Evolutionary conservation across 805 yeast species (phyloP).

Genomic region (Pichia occidentalis): DNA sequence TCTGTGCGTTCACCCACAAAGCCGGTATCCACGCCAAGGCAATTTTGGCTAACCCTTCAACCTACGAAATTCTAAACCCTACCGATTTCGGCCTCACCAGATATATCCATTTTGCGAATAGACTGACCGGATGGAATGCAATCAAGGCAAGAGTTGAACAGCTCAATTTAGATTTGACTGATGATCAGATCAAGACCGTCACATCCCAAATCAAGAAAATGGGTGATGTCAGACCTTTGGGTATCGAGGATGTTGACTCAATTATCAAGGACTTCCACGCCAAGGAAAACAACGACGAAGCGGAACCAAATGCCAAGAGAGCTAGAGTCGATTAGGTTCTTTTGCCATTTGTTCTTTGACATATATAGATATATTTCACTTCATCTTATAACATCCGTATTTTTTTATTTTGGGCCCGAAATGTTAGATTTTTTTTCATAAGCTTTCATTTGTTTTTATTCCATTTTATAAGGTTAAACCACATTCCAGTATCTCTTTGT

Average conservation of each 20-base stretch:
- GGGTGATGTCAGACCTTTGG: constrained; percentile 56
- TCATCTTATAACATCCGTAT: too few relatives aligned
- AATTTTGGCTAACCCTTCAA: constrained; percentile 56
- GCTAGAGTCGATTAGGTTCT: constrained; percentile 18
- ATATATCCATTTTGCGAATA: constrained; percentile 54
- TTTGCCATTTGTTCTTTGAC: too few relatives aligned
- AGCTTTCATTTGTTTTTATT: too few relatives aligned
- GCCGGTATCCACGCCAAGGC: constrained; percentile 63
- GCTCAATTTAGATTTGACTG: constrained; percentile 47
- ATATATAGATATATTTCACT: too few relatives aligned
- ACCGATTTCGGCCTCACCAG: constrained; percentile 55
- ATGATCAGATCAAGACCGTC: constrained; percentile 51
- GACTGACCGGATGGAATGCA: constrained; percentile 60
- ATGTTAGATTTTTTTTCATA: too few relatives aligned
- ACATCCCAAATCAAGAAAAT: constrained; percentile 48
- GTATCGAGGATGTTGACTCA: constrained; percentile 55
- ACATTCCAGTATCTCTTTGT: too few relatives aligned
- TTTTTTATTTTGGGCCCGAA: too few relatives aligned
- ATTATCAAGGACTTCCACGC: constrained; percentile 50
- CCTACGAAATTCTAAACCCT: constrained; percentile 54
- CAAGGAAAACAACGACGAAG: constrained; percentile 5
- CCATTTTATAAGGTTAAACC: too few relatives aligned
- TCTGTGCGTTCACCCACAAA: constrained; percentile 59
- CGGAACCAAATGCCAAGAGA: constrained; percentile 15
- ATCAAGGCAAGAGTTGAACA: constrained; percentile 57